phyloP scores from a whole-genome alignment of 768 basidiomycete species.

The Lentinula edodes region DNA sequence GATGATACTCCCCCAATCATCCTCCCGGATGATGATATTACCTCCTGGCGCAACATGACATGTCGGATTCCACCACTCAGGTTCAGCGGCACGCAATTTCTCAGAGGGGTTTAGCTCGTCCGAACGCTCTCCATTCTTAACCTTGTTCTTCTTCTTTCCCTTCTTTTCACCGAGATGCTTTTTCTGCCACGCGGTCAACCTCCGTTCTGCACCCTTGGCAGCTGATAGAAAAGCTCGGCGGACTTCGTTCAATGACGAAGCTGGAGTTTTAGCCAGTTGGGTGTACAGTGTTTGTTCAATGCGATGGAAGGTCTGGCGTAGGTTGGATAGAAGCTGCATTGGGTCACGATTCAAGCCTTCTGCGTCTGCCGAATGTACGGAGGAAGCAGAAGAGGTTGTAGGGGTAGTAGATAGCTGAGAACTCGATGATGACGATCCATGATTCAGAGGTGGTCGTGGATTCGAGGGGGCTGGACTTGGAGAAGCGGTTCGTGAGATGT shows the following conservation, averaged over 20 bases:
- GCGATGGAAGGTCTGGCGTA: conserved; percentile 53
- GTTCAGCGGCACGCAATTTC: conserved; percentile 32
- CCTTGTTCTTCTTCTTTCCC: conserved; percentile 20
- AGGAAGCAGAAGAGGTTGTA: conserved; percentile 6
- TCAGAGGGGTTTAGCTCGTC: conserved; percentile 7
- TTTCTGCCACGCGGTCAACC: conserved; percentile 57
- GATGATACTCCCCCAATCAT: conserved; percentile 76
- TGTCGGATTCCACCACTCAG: conserved; percentile 59
- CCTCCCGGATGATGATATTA: conserved; percentile 60
- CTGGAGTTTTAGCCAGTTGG: conserved; percentile 44
- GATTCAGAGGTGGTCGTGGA: too few species aligned
- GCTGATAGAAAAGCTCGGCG: conserved; percentile 50
- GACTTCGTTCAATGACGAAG: conserved; percentile 52
- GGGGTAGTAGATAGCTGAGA: background rate
- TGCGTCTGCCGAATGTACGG: background rate
- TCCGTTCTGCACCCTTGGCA: conserved; percentile 46
- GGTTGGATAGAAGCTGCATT: conserved; percentile 34
- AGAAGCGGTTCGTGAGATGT: background rate
- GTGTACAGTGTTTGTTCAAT: conserved; percentile 55
- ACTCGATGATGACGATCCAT: background rate
- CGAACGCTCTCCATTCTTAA: conserved; percentile 1
- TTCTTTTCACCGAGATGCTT: conserved; percentile 43
- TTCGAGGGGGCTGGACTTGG: background rate
- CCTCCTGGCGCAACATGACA: conserved; percentile 65
- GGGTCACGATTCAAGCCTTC: conserved; percentile 19